Base-by-base conservation (phyloP, 2,329 filamentous ascomycete species). In the Colletotrichum lindemuthianum region DNA sequence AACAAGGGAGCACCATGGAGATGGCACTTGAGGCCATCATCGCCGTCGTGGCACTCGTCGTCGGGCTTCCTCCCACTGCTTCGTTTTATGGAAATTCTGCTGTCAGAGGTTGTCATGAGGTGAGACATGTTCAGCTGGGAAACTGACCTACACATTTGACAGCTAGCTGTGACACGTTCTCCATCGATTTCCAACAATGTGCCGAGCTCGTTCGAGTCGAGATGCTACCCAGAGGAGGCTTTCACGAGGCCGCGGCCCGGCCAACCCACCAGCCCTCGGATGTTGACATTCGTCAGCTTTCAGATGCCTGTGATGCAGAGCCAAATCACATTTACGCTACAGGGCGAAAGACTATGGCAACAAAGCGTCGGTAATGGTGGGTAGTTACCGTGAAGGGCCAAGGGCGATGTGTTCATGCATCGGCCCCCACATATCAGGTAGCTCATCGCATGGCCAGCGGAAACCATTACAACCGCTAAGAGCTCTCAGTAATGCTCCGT, bases 1-100 rank as follows among this genome's bases (percentile, higher is more conserved):
- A 32, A 9, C 13, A 11, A 15, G 15, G 10, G 36, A 32, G 6
- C 2, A 5, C 4, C 24, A 65, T 65, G 63, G 36, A 65, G 8
- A n/a, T 65, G 2, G 63, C 47, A 6, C 47, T 58, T 2, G 63
- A 65, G n/a, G 59, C 59, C 15, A 63, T 65, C 2, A 45, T 65
- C 11, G 59, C 40, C 3, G 58, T 65, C 6, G 16, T 53, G 0
- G 32, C 63, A 10, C 63, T 65, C 8, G 3, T 58, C 0, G 41
- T 63, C 8, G 63, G 51, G 3, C 48, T 63, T 0, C 63, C 63
- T 5, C 9, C 63, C 0, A 47, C 63, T 0, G 6, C 2, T 63
- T 65, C 12, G 53, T 63, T 8, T 15, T 65, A 4, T 65, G 59
- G 52, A 51, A 44, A 39, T 58, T 39, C 13, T 51, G n/a, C 8